These are phyloP conservation scores for Colletotrichum orbiculare DNA, from an alignment of 2,329 filamentous ascomycete species.

Conservation along the genomic window DNA sequence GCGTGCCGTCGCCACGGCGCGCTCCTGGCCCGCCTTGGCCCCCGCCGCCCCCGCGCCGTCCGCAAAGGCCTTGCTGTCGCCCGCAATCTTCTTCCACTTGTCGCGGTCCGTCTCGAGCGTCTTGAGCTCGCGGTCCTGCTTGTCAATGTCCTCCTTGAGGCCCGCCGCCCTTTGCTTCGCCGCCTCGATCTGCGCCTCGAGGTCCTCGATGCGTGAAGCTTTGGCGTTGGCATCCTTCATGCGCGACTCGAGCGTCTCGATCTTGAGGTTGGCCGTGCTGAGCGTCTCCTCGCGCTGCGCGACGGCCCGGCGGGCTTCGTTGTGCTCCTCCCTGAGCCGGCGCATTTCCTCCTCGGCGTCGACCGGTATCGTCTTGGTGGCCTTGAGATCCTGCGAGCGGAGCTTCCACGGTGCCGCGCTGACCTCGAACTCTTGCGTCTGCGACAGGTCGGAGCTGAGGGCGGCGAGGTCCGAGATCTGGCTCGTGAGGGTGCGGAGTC, in stretches of 20 bases:
- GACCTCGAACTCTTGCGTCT: conserved; percentile 83
- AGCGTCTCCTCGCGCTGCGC: conserved; percentile 83
- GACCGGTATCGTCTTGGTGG: conserved; percentile 81
- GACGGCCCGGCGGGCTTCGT: conserved; percentile 78
- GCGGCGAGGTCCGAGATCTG: conserved; percentile 77
- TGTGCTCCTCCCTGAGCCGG: conserved; percentile 81
- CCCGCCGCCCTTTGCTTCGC: conserved; percentile 61
- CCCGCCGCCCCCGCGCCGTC: conserved; percentile 59
- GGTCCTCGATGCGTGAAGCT: conserved; percentile 73
- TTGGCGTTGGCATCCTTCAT: conserved; percentile 87
- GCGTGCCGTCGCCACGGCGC: conserved; percentile 75
- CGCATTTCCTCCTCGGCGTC: conserved; percentile 89
- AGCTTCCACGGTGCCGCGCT: conserved; percentile 83
- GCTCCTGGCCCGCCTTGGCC: conserved; percentile 70
- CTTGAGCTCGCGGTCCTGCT: conserved; percentile 75
- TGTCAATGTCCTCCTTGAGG: conserved; percentile 73
- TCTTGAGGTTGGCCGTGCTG: conserved; percentile 89
- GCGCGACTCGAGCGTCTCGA: conserved; percentile 89
- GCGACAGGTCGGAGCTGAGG: conserved; percentile 75
- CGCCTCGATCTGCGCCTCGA: conserved; percentile 69
- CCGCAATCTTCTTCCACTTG: conserved; percentile 78
- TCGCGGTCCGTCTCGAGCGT: conserved; percentile 73
- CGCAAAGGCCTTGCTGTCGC: conserved; percentile 68
- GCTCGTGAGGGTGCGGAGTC: conserved; percentile 71
- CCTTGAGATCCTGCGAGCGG: conserved; percentile 82